Evolutionary conservation across 148 eudicot genomes (phyloP).

Genomic region (Dianthus caryophyllus): DNA sequence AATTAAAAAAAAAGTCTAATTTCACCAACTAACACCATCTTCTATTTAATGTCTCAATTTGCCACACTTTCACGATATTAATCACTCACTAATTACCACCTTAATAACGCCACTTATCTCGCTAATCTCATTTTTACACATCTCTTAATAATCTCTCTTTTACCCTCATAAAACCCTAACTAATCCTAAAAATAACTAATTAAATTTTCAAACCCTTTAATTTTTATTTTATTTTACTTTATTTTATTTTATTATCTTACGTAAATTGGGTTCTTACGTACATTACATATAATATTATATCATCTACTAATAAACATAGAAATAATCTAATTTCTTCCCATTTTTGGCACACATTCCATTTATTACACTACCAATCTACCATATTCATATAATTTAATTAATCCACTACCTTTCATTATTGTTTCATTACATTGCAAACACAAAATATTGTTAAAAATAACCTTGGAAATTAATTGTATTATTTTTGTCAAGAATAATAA

Average conservation of each 20-base stretch:
- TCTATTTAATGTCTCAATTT: conserved; percentile 8
- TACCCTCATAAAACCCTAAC: conserved; percentile 1
- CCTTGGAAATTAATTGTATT: no score
- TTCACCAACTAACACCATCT: conserved; percentile 13
- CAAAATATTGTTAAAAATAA: neutral
- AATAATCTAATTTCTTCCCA: neutral
- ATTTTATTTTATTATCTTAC: neutral
- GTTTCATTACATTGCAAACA: neutral
- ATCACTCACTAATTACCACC: neutral
- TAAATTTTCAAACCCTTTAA: no score
- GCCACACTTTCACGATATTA: neutral
- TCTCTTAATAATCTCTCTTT: neutral
- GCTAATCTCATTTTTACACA: conserved; percentile 6
- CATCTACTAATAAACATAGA: neutral
- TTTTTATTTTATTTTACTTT: no score
- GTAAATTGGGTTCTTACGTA: conserved; percentile 1
- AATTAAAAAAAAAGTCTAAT: neutral
- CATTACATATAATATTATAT: conserved; percentile 1
- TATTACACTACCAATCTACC: neutral
- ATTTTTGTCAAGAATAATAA: no score
- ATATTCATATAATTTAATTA: no score
- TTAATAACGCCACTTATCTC: conserved; percentile 1
- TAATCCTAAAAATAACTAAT: neutral
- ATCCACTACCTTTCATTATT: neutral
- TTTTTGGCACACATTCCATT: neutral